phyloP scores from a whole-genome alignment of 2,329 filamentous ascomycete species.

The Daldinia sp. region DNA sequence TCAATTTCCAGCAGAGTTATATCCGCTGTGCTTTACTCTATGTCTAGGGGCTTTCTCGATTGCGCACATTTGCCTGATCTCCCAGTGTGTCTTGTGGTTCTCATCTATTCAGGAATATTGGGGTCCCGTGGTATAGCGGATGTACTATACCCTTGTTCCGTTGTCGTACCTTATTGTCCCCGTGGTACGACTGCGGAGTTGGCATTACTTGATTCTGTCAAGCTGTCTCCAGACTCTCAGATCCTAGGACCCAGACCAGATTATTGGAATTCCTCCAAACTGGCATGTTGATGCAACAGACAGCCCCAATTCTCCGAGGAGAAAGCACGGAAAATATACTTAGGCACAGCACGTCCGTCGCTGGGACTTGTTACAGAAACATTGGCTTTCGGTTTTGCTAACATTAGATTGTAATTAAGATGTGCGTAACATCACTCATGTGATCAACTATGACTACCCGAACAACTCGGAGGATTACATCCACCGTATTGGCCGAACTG shows the following conservation, averaged over 20 bases:
- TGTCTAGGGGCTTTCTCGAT: conserved; percentile 87
- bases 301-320: conserved; percentile 69
- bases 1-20: conserved; percentile 70
- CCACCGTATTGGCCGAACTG: conserved; percentile 95
- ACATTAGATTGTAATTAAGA: conserved; percentile 81
- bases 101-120: conserved; percentile 85
- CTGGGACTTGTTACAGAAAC: conserved; percentile 70
- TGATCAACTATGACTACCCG: conserved; percentile 99
- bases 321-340: conserved; percentile 65
- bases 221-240: conserved; percentile 72
- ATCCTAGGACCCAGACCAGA: conserved; percentile 68
- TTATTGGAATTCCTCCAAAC: conserved; percentile 61
- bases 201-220: conserved; percentile 83
- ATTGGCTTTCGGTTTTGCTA: conserved; percentile 76
- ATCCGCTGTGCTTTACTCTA: conserved; percentile 87
- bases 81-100: conserved; percentile 82
- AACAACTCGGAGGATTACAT: conserved; percentile 99
- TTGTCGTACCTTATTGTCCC: conserved; percentile 73
- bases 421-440: conserved; percentile 99
- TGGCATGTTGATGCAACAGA: conserved; percentile 71
- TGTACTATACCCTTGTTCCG: conserved; percentile 80
- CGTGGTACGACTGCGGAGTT: conserved; percentile 81
- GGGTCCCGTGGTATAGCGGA: conserved; percentile 78
- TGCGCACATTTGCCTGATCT: conserved; percentile 94
- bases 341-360: conserved; percentile 62